These are phyloP conservation scores for Proliferodiscus dingleyae DNA, from an alignment of 2,329 filamentous ascomycete species.

Conservation along the genomic window DNA sequence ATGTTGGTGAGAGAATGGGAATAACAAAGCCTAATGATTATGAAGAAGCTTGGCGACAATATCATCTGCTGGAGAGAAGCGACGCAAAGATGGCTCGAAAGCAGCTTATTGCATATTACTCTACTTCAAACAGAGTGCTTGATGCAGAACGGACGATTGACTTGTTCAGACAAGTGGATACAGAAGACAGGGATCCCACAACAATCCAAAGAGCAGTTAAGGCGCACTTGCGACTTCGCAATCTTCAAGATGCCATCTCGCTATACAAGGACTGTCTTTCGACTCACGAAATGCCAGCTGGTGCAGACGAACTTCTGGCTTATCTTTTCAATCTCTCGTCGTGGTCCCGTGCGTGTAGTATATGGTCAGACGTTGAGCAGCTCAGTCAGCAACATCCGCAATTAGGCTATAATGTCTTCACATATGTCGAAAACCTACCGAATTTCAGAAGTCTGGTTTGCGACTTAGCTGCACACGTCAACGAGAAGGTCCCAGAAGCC, in stretches of 20 bases:
- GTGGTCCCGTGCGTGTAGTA: constrained; percentile 22
- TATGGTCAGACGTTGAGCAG: constrained; percentile 18
- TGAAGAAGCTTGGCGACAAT: constrained; percentile 40
- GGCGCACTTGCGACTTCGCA: constrained; percentile 38
- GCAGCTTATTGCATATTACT: constrained; percentile 35
- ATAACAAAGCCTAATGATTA: constrained; percentile 21
- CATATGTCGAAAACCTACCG: constrained; percentile 9
- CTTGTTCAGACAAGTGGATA: constrained; percentile 38
- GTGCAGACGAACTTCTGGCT: constrained; percentile 21
- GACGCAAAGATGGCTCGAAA: constrained; percentile 20
- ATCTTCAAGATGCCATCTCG: constrained; percentile 33
- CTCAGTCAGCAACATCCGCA: background rate
- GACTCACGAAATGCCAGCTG: constrained; percentile 17
- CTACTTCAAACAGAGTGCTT: constrained; percentile 32
- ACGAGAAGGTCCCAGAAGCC: constrained; percentile 3
- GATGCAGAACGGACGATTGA: constrained; percentile 39
- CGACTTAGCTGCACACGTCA: constrained; percentile 16
- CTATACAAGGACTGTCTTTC: constrained; percentile 18
- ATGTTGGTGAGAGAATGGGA: constrained; percentile 15
- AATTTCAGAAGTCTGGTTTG: constrained; percentile 12
- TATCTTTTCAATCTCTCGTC: constrained; percentile 19
- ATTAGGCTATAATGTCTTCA: constrained; percentile 14
- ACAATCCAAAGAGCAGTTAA: constrained; percentile 42
- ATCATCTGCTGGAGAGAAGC: constrained; percentile 20
- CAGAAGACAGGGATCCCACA: constrained; percentile 33